These are phyloP conservation scores for Penicillium sp. DNA, from an alignment of 2,329 filamentous ascomycete species.

Conservation along the genomic window DNA sequence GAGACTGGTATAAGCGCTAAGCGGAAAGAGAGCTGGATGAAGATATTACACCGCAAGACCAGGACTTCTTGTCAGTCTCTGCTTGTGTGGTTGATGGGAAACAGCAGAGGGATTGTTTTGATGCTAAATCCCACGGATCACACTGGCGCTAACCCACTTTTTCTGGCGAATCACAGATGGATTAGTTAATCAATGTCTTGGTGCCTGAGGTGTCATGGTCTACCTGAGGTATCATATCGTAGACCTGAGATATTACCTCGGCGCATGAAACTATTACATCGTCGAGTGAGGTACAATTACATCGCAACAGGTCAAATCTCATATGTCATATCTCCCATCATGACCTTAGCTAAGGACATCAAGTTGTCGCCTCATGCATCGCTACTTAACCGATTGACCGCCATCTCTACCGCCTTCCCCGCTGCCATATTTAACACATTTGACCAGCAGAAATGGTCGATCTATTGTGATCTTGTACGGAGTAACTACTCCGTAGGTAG, in stretches of 20 bases:
- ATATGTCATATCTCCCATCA: background rate
- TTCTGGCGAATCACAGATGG: conserved; percentile 37
- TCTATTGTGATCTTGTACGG: conserved; percentile 3
- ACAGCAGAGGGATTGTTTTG: conserved; percentile 71
- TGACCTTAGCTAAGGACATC: background rate
- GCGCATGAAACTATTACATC: background rate
- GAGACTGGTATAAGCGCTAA: conserved; percentile 7
- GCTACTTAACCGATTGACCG: background rate
- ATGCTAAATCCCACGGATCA: conserved; percentile 39
- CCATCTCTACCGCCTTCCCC: background rate
- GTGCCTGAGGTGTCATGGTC: conserved; percentile 14
- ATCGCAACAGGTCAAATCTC: background rate
- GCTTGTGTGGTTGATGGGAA: conserved; percentile 25
- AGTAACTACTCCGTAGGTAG: background rate
- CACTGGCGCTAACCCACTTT: conserved; percentile 19
- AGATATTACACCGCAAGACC: conserved; percentile 11
- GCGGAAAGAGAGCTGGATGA: background rate
- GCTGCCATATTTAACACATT: background rate
- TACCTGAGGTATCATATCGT: background rate
- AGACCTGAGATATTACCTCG: background rate
- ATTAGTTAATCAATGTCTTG: conserved; percentile 48
- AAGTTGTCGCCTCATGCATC: background rate
- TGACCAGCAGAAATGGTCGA: background rate
- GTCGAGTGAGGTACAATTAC: background rate
- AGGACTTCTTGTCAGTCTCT: conserved; percentile 18